Evolutionary conservation across 768 basidiomycete genomes (phyloP).

Genomic region (Peribolospora kevripleyi): DNA sequence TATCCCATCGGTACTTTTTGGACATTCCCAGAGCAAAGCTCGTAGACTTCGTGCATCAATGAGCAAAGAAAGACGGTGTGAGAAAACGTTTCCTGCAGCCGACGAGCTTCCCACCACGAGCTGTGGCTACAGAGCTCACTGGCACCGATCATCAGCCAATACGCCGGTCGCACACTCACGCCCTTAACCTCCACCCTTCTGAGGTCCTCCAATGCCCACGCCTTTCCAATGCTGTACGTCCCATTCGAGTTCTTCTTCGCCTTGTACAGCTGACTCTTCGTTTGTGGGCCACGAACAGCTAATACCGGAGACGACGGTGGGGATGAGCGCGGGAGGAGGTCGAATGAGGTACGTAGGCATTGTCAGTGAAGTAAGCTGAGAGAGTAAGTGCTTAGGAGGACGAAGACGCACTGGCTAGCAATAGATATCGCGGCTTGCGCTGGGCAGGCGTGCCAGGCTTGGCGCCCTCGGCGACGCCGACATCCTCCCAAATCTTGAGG

Average conservation of each 20-base stretch:
- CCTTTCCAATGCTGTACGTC: constrained; percentile 88
- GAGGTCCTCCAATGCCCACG: constrained; percentile 69
- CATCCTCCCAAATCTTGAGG: constrained; percentile 83
- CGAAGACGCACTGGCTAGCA: constrained; percentile 56
- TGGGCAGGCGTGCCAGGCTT: constrained; percentile 4
- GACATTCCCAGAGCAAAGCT: constrained; percentile 13
- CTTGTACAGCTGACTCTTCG: constrained; percentile 57
- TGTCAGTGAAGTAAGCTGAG: constrained; percentile 3
- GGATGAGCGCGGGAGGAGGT: background rate
- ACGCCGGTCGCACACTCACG: constrained; percentile 23
- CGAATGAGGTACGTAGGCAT: background rate
- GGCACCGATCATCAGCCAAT: background rate
- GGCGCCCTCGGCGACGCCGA: constrained; percentile 35
- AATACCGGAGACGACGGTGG: constrained; percentile 35
- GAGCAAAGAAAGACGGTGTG: constrained; percentile 1
- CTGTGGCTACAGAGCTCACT: background rate
- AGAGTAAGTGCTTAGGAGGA: background rate
- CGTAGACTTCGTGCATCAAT: background rate
- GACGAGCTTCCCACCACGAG: background rate
- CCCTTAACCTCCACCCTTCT: constrained; percentile 48
- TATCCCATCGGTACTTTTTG: constrained; percentile 61
- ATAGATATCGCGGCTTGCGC: constrained; percentile 64
- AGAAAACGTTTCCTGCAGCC: background rate
- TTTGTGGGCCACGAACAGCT: too few relatives aligned
- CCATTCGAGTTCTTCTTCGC: constrained; percentile 87